Base-by-base conservation (phyloP, 2,329 filamentous ascomycete species). In the Diaporthe sp. region DNA sequence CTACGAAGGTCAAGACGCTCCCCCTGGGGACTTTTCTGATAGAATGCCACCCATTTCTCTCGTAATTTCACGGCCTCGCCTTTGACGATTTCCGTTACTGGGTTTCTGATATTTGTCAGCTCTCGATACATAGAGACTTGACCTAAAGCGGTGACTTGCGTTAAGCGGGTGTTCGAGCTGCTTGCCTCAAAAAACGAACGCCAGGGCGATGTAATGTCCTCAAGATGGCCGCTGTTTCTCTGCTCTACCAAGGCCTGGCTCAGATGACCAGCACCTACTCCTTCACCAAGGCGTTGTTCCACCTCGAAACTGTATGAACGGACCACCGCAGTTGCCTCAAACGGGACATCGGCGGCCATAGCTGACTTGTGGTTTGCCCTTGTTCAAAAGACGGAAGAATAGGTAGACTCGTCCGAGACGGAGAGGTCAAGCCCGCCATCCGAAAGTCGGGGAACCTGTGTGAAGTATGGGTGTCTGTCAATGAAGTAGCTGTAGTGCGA, bases 141-240 rank as follows among this genome's bases (percentile, higher is more conserved):
- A 19, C 4, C 2, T 1, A 22, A 15, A 30, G 28, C 9, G 0
- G 25, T 4, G 5, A 55, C 28, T 4, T 19, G 19, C 61, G 13
- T 33, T 6, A 2, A 13, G n/a, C 13, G 8, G 17, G 0, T 19
- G 8, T 0, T 47, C 7, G 33, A 25, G 35, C 9, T n/a, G 4
- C 2, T 57, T 9, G 68, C 35, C 22, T 78, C 77, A 12, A 76
- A 78, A 10, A 77, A 76, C 1, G 30, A 28, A 13, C 76, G 68
- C 77, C 76, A 78, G 0, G 76, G 72, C 30, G 76, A 61, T 4
- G 45, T 30, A 22, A 75, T 33, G 8, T 72, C 61, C 1, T 72
- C 28, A 30, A 60, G 33, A 1, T 54, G 35, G 10, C 52, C 72
- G 12, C 25, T 1, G 2, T 17, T 50, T 9, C 72, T 60, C 17